A percentile compares a stretch with the other conserved stretches of the same genome.
Conservation (phyloP, 345 rosid genomes). For the Arabidopsis thaliana region TAIR10.1 NC_003070.9:6796001-6796500, state of each 20-base stretch:
- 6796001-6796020: conserved; percentile 31
- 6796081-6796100: conserved; percentile 8
- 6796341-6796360: conserved; percentile 11
- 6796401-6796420: conserved; percentile 1
- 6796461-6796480: conserved; percentile 16
- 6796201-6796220: conserved; percentile 38
- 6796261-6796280: not conserved
- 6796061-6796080: conserved; percentile 37
- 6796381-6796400: not conserved
- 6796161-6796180: not conserved
- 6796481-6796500: not conserved
- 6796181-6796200: conserved; percentile 15
- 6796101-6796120: conserved; percentile 14
- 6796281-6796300: conserved; percentile 15
- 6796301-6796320: conserved; percentile 26
- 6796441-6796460: conserved; percentile 43
- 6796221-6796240: conserved; percentile 26
- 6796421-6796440: conserved; percentile 36
- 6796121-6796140: conserved; percentile 27
- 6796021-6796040: conserved; percentile 40
- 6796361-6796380: conserved; percentile 14
- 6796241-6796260: conserved; percentile 18
- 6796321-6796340: conserved; percentile 11
- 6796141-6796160: not conserved
- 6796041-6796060: conserved; percentile 34